Conservation (phyloP, 306 rosid species). For the Vigna angularis region DNA sequence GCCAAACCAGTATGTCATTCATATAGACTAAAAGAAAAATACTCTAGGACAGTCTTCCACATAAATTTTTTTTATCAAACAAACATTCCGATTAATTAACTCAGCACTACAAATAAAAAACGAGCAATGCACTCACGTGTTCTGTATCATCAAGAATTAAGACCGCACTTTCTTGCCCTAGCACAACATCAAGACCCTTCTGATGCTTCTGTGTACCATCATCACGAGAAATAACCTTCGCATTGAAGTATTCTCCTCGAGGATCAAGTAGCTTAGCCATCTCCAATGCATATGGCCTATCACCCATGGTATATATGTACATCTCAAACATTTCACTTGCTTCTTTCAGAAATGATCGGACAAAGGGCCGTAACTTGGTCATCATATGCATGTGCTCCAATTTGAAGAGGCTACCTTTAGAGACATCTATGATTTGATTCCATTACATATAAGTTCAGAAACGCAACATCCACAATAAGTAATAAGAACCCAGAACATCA, state of each 20-base stretch:
- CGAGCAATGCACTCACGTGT: conserved; percentile 61
- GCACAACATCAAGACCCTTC: conserved; percentile 87
- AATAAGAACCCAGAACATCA: conserved; percentile 14
- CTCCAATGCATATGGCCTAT: conserved; percentile 83
- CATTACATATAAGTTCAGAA: conserved; percentile 25
- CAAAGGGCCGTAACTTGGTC: conserved; percentile 94
- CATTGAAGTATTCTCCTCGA: conserved; percentile 67
- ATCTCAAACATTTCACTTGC: conserved; percentile 78
- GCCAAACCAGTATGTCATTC: not conserved
- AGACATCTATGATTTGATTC: conserved; percentile 61
- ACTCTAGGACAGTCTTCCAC: not conserved
- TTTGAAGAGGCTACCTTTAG: conserved; percentile 75
- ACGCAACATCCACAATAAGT: not conserved
- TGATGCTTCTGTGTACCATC: conserved; percentile 91
- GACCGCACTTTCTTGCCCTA: conserved; percentile 91
- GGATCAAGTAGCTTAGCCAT: conserved; percentile 96
- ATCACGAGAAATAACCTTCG: conserved; percentile 87
- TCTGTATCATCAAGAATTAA: conserved; percentile 94
- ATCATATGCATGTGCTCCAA: conserved; percentile 74
- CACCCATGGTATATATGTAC: conserved; percentile 97
- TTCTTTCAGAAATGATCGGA: conserved; percentile 77
- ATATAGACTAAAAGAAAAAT: not conserved
- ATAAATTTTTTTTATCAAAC: conserved; percentile 33
- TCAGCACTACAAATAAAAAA: conserved; percentile 23
- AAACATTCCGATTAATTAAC: conserved; percentile 7